Percentiles rank a stretch among this genome's conserved stretches.
Evolutionary conservation across 2,329 filamentous ascomycete species (phyloP).

Genomic region (Diaporthe eres): DNA sequence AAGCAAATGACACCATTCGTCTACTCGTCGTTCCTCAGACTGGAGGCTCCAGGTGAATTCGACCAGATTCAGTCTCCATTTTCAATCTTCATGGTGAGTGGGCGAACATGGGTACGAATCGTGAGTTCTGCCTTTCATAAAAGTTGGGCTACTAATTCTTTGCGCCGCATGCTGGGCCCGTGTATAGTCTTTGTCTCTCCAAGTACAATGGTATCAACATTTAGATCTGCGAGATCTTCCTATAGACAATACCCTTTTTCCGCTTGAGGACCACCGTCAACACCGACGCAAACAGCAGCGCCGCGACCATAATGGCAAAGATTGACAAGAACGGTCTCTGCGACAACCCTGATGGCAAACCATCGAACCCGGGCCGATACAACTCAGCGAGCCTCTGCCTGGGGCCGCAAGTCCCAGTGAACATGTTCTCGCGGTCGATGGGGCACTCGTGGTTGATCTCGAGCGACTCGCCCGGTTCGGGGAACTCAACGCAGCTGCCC

Average conservation of each 20-base stretch:
- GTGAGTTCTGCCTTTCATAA: too few relatives aligned
- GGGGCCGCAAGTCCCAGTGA: not conserved
- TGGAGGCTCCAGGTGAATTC: too few relatives aligned
- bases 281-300: conserved; percentile 1
- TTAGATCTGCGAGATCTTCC: conserved; percentile 8
- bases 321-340: conserved; percentile 5
- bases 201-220: not conserved
- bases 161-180: not conserved
- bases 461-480: conserved; percentile 18
- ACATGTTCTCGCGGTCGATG: conserved; percentile 4
- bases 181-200: not conserved
- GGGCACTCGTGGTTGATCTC: conserved; percentile 24
- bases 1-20: too few relatives aligned
- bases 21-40: too few relatives aligned
- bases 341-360: not conserved
- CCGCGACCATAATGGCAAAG: conserved; percentile 13
- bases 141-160: too few relatives aligned
- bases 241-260: not conserved
- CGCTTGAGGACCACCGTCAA: conserved; percentile 5
- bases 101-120: too few relatives aligned
- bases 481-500: conserved; percentile 28
- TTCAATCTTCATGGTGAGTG: too few relatives aligned
- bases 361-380: not conserved
- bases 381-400: conserved; percentile 17
- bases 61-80: too few relatives aligned